Evolutionary conservation across 148 eudicot genomes (phyloP).

Genomic region (Dysphania ambrosioides): DNA sequence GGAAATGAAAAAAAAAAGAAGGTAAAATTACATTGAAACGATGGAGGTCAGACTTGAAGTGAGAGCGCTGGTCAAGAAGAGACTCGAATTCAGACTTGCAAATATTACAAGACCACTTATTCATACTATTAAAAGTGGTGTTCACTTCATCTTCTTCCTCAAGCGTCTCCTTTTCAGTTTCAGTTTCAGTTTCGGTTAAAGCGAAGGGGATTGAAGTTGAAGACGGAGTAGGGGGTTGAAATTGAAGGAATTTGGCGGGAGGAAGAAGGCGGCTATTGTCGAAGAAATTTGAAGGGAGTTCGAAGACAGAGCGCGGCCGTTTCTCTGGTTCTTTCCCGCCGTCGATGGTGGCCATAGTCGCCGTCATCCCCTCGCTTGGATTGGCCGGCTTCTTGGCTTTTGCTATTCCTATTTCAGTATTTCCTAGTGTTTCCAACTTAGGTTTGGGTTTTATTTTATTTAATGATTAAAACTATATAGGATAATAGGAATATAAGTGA

Average conservation of each 20-base stretch:
- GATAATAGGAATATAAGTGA: no score
- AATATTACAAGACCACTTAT: conserved; percentile 71
- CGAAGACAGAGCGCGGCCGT: conserved; percentile 56
- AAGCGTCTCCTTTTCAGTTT: conserved; percentile 2
- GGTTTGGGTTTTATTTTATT: no score
- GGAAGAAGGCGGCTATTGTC: conserved; percentile 60
- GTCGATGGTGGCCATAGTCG: conserved; percentile 4
- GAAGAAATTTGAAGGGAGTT: conserved; percentile 55
- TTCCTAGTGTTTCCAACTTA: no score
- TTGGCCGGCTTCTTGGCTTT: conserved; percentile 4
- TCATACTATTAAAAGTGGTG: not conserved
- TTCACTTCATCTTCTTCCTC: not conserved
- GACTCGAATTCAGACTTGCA: conserved; percentile 78
- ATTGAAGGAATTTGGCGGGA: conserved; percentile 22
- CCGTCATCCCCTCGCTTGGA: not conserved
- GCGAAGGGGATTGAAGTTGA: not conserved
- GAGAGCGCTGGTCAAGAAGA: conserved; percentile 69
- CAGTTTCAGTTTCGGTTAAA: conserved; percentile 1
- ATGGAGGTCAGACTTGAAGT: conserved; percentile 88
- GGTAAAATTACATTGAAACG: conserved; percentile 69
- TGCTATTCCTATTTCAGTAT: not conserved
- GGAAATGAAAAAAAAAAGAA: conserved; percentile 2
- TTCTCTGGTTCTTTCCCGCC: conserved; percentile 25
- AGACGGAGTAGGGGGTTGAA: conserved; percentile 8
- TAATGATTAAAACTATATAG: no score